Evolutionary conservation across 2,329 filamentous ascomycete species (phyloP).

Genomic region (Paecilomyces formosus): DNA sequence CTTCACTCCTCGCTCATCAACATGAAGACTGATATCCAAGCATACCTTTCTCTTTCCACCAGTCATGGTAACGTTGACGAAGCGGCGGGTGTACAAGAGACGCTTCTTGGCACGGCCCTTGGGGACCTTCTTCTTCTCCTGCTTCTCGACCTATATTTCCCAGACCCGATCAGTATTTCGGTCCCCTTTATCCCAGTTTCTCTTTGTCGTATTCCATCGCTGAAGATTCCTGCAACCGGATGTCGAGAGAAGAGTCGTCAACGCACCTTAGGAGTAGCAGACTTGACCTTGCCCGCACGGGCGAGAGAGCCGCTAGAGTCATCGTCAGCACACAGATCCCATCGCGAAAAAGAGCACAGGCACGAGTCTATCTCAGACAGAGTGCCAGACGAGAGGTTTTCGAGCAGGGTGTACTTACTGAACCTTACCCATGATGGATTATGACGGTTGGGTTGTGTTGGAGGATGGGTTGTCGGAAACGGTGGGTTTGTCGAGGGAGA

Average conservation of each 20-base stretch:
- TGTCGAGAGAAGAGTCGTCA: conserved; percentile 1
- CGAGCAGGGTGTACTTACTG: conserved; percentile 34
- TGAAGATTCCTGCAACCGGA: neutral
- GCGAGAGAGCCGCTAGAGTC: conserved; percentile 64
- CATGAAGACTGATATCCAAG: neutral
- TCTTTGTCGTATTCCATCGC: neutral
- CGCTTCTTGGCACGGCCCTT: conserved; percentile 94
- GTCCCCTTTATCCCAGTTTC: neutral
- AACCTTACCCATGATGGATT: conserved; percentile 79
- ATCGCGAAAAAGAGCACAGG: neutral
- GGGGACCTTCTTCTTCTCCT: conserved; percentile 88
- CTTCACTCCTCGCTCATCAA: neutral
- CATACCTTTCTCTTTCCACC: conserved; percentile 91
- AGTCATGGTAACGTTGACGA: conserved; percentile 88
- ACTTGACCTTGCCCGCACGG: conserved; percentile 98
- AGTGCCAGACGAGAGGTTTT: neutral
- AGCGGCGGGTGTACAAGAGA: conserved; percentile 85
- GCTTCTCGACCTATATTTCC: conserved; percentile 60
- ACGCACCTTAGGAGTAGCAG: conserved; percentile 49
- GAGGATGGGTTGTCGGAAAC: conserved; percentile 10
- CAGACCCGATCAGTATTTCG: neutral
- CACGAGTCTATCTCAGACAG: neutral
- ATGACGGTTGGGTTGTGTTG: conserved; percentile 22
- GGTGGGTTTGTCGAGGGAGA: conserved; percentile 5
- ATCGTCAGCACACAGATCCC: neutral